phyloP scores from a whole-genome alignment of 257 asterid genomes.

The Scutellaria barbata region DNA sequence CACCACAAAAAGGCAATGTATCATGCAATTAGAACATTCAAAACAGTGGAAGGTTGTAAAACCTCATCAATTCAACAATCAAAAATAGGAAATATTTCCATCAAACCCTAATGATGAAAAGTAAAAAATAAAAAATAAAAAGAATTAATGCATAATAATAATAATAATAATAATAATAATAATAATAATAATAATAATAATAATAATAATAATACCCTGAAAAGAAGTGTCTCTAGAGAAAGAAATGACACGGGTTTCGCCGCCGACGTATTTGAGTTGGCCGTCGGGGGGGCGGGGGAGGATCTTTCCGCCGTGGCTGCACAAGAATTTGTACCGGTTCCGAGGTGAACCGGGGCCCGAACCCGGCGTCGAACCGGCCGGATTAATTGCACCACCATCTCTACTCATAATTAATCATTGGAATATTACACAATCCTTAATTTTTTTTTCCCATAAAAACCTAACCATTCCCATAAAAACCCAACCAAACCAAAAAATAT shows the following conservation, averaged over 20 bases:
- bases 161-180: too few species aligned
- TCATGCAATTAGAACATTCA: too few species aligned
- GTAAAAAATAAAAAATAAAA: too few species aligned
- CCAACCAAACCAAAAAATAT: neutral
- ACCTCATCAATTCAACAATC: too few species aligned
- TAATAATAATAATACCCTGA: constrained; percentile 57
- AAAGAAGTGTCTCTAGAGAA: constrained; percentile 60
- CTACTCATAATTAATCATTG: constrained; percentile 39
- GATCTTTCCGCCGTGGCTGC: constrained; percentile 91
- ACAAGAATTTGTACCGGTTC: constrained; percentile 63
- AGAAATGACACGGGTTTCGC: constrained; percentile 85
- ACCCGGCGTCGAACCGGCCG: constrained; percentile 43
- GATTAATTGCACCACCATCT: constrained; percentile 28
- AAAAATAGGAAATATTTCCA: neutral
- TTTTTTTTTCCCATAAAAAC: constrained; percentile 23
- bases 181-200: too few species aligned
- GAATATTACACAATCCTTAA: neutral
- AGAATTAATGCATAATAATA: too few species aligned
- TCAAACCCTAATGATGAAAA: neutral
- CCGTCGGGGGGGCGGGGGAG: constrained; percentile 77
- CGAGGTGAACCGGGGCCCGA: constrained; percentile 63
- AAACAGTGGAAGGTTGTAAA: too few species aligned
- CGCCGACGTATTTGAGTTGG: constrained; percentile 86
- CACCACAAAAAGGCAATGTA: too few species aligned
- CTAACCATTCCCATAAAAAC: constrained; percentile 23